A percentile compares a stretch with the other conserved stretches of the same genome.
Evolutionary conservation across 2,329 filamentous ascomycete genomes (phyloP).

Genomic region (Colletotrichum karsti): DNA sequence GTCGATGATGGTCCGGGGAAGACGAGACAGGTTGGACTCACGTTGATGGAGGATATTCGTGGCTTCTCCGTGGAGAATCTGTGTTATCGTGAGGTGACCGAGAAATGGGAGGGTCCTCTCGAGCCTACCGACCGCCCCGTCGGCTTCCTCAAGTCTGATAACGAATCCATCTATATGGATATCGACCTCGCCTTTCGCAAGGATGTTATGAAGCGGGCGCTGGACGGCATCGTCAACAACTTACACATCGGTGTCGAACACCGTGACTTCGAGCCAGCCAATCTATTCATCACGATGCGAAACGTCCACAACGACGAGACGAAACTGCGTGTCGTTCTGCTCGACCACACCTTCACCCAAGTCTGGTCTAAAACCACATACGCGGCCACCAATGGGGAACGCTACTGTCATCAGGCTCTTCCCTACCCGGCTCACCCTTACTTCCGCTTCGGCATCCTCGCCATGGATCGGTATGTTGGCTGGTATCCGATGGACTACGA

Average conservation of each 20-base stretch:
- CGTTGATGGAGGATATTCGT: background rate
- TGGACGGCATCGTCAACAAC: background rate
- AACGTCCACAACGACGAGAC: background rate
- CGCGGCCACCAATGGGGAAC: fast-evolving
- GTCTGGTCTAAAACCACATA: background rate
- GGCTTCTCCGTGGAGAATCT: background rate
- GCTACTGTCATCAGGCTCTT: background rate
- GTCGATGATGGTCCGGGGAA: background rate
- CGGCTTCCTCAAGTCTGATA: background rate
- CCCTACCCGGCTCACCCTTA: background rate
- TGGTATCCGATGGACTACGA: conserved; percentile 40
- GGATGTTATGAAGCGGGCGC: background rate
- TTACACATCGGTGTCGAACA: background rate
- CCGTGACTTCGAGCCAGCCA: conserved; percentile 35
- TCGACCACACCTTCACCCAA: background rate
- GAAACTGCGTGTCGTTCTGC: background rate
- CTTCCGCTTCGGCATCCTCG: fast-evolving
- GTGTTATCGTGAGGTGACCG: fast-evolving
- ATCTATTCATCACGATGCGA: conserved; percentile 21
- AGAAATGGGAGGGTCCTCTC: background rate
- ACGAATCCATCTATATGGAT: too few species aligned
- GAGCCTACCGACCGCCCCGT: background rate
- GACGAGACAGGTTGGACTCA: background rate
- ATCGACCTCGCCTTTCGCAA: background rate
- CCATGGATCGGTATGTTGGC: fast-evolving